Base-by-base conservation (phyloP, 805 yeast genomes). In the Clavispora phyllophila region DNA sequence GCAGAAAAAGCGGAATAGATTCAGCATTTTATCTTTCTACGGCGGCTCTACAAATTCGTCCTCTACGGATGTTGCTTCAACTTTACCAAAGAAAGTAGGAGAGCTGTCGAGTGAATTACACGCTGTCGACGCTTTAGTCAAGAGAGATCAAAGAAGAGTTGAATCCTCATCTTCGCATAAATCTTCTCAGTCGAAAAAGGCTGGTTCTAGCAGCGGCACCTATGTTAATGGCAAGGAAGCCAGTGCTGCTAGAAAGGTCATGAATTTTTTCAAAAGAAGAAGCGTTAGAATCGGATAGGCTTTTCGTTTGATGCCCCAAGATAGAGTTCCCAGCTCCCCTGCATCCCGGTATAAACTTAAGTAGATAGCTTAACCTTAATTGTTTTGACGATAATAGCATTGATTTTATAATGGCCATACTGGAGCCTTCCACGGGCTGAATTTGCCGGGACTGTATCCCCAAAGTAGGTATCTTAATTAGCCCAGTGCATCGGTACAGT, bases 221-320 rank as follows among this genome's bases (percentile, higher is more conserved):
- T 52, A 63, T 51, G 61, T 50, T 43, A 56, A 54, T 49, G 61
- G 68, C 47, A 79, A 75, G 51, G 87, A 81, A 51, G 79, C 81
- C 17, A 81, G 89, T 37, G 83, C 93, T 2, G 88, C 93, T 5
- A 79, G 81, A 26, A 51, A 50, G 22, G 56, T 51, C 39, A 51
- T 51, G 56, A 48, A 51, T 25, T 51, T 51, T 33, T 51, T 51
- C 37, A 51, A 51, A 44, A 48, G 56, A 37, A 45, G 49, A 26
- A 51, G 56, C 33, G 49, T 51, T 12, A 39, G 54, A 23, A 44
- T 50, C 9, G 51, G 56, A 13, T 51, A 34, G 39, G 12, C 25
- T 14, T 25, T 4, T 9, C 17, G 3, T 12, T 8, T 19, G 9
- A 5, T 9, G 13, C 6, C 9, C 18, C 7, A 14, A n/a, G 18